Evolutionary conservation across 169 alveolate species (phyloP).

Genomic region (Cryptosporidium meleagridis): DNA sequence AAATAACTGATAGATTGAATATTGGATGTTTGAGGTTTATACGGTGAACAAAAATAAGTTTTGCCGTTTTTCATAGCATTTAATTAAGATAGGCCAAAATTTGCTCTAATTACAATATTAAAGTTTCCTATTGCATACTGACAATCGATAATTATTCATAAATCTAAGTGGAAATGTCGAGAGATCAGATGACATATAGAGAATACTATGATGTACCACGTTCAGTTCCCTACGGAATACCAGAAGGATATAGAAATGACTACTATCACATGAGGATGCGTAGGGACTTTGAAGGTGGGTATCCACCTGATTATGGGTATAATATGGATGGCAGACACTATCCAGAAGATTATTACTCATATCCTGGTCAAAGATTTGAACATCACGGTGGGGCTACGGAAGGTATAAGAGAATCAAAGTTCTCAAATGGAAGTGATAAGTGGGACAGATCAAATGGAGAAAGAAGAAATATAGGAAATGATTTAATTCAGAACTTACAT

Average conservation of each 20-base stretch:
- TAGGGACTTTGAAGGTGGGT: constrained; percentile 34
- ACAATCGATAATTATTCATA: neutral
- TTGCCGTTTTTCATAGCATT: neutral
- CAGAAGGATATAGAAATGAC: constrained; percentile 49
- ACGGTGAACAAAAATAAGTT: neutral
- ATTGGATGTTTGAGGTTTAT: neutral
- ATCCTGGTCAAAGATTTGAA: constrained; percentile 4
- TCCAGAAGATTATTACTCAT: constrained; percentile 17
- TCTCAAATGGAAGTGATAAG: constrained; percentile 58
- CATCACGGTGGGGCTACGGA: constrained; percentile 9
- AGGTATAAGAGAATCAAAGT: constrained; percentile 21
- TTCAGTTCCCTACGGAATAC: neutral
- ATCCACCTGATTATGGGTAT: neutral
- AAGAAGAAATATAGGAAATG: neutral
- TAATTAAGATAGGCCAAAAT: neutral
- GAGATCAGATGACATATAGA: constrained; percentile 52
- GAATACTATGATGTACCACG: constrained; percentile 35
- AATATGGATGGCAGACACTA: constrained; percentile 22
- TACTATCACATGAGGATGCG: constrained; percentile 20
- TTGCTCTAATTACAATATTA: neutral
- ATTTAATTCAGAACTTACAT: neutral
- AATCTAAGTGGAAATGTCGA: constrained; percentile 6
- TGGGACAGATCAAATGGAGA: constrained; percentile 55
- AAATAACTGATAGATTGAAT: neutral
- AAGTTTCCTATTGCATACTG: neutral